Conservation (phyloP, 306 rosid genomes). For the Gleditsia sinensis region DNA sequence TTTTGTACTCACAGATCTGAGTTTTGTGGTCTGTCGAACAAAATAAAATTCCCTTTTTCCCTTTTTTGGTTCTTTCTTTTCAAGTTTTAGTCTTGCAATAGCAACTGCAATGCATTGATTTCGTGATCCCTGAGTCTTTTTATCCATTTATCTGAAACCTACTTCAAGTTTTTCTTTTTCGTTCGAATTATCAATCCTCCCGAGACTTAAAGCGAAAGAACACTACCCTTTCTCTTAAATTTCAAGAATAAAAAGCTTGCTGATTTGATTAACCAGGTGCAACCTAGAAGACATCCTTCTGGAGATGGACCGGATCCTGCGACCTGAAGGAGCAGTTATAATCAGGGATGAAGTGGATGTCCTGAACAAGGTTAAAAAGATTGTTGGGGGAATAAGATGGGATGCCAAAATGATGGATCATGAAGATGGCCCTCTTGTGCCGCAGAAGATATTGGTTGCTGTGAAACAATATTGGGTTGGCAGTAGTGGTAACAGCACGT, state of each 20-base stretch:
- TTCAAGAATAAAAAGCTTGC: neutral
- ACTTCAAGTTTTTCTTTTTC: neutral
- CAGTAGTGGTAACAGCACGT: constrained; percentile 47
- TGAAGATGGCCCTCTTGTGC: constrained; percentile 90
- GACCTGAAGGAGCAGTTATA: constrained; percentile 84
- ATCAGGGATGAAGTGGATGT: constrained; percentile 84
- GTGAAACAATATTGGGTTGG: constrained; percentile 85
- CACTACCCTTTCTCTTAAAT: neutral
- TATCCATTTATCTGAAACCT: neutral
- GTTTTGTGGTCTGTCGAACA: constrained; percentile 7
- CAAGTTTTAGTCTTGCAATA: neutral
- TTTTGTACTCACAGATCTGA: neutral
- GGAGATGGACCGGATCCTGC: constrained; percentile 91
- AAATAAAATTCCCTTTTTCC: neutral
- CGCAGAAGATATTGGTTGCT: constrained; percentile 81
- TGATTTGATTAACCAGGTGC: constrained; percentile 60
- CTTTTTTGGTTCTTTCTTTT: neutral
- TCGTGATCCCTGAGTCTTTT: neutral
- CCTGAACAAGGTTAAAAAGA: constrained; percentile 70
- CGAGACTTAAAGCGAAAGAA: neutral
- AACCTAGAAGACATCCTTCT: constrained; percentile 79
- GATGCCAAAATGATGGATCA: constrained; percentile 83
- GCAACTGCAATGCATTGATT: neutral
- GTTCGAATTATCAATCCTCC: constrained; percentile 2
- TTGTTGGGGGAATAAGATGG: constrained; percentile 91